Evolutionary conservation across 1,284 basidiomycete genomes (phyloP).

Genomic region (Irpex lacteus): DNA sequence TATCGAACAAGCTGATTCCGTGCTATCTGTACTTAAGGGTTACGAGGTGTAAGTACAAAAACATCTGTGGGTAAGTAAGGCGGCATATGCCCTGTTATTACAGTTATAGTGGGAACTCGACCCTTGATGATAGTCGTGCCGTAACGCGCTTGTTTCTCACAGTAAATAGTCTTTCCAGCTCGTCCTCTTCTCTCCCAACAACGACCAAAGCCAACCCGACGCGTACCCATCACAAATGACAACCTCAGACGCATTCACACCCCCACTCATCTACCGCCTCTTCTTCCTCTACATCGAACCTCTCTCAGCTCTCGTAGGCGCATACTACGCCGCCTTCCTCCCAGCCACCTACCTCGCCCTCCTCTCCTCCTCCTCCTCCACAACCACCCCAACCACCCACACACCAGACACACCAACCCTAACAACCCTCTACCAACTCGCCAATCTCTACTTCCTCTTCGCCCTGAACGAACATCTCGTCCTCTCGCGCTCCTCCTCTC

Average conservation of each 20-base stretch:
- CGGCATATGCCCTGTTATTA: not conserved
- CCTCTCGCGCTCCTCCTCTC: slow-evolving; percentile 36
- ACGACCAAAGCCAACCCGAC: no score
- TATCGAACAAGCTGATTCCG: not conserved
- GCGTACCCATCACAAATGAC: no score
- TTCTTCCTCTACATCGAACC: slow-evolving; percentile 56
- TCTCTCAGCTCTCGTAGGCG: slow-evolving; percentile 45
- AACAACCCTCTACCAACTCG: slow-evolving; percentile 44
- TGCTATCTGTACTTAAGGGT: not conserved
- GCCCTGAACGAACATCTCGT: slow-evolving; percentile 53
- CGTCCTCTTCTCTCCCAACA: not conserved
- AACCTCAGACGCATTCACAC: not conserved
- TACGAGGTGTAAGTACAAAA: not conserved
- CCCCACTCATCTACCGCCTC: slow-evolving; percentile 30
- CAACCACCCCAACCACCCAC: slow-evolving; percentile 13
- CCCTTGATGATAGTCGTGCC: no score
- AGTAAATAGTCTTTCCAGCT: no score
- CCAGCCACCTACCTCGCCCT: slow-evolving; percentile 43
- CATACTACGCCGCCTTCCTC: slow-evolving; percentile 42
- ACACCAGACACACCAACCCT: slow-evolving; percentile 30
- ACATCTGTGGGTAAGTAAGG: not conserved
- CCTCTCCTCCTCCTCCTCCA: slow-evolving; percentile 21
- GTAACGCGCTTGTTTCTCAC: no score
- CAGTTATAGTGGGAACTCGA: no score
- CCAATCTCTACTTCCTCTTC: slow-evolving; percentile 52